These are phyloP conservation scores for Lactifluus volemus DNA, from an alignment of 768 basidiomycete species.

Conservation along the genomic window DNA sequence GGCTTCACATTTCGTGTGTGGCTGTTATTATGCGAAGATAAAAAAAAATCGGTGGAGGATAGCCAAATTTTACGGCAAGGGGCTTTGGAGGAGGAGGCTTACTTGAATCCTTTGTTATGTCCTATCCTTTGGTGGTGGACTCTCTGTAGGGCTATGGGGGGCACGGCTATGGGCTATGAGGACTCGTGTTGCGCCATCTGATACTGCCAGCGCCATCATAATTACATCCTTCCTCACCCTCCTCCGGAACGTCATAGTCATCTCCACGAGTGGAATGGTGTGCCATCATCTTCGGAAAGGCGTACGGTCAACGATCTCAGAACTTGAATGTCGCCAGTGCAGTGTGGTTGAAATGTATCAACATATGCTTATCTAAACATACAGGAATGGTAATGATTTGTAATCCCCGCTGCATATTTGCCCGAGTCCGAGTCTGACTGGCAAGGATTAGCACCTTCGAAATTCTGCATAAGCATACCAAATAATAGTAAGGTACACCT, in stretches of 20 bases:
- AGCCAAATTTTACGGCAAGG: too few species aligned
- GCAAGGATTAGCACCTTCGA: constrained; percentile 70
- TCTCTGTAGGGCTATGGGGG: neutral
- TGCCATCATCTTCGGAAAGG: constrained; percentile 59
- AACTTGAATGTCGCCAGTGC: too few species aligned
- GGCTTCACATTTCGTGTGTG: neutral
- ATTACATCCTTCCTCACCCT: constrained; percentile 26
- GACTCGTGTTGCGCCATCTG: neutral
- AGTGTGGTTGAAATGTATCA: too few species aligned
- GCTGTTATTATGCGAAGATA: neutral
- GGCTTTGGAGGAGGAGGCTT: too few species aligned
- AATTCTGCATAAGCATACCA: constrained; percentile 61
- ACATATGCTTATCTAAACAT: too few species aligned
- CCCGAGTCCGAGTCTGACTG: too few species aligned
- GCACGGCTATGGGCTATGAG: neutral
- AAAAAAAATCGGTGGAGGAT: neutral
- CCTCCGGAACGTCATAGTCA: constrained; percentile 39
- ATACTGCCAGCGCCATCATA: constrained; percentile 34
- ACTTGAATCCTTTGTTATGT: neutral
- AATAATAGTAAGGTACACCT: constrained; percentile 79
- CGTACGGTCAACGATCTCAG: constrained; percentile 33
- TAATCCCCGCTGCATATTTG: too few species aligned
- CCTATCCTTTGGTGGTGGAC: constrained; percentile 6
- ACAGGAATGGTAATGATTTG: too few species aligned
- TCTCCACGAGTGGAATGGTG: constrained; percentile 51